A percentile compares a stretch with the other conserved stretches of the same genome.
phyloP scores from a whole-genome alignment of 2,329 filamentous ascomycete species.

The Calonectria montana region DNA sequence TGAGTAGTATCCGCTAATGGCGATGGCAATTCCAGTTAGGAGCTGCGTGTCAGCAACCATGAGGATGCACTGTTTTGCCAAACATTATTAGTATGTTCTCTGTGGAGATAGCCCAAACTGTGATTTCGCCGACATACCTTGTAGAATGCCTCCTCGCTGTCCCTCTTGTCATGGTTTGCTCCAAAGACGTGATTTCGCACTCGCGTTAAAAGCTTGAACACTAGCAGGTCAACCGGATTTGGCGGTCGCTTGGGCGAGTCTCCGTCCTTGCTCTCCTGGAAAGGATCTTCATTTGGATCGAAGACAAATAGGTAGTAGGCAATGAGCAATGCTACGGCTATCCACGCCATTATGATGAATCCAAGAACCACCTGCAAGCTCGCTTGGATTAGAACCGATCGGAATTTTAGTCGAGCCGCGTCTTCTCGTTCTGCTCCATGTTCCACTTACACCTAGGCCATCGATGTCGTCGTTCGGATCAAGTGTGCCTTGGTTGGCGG shows the following conservation, averaged over 20 bases:
- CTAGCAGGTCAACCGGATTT: not conserved
- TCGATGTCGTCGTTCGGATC: not conserved
- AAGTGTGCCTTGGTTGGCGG: not conserved
- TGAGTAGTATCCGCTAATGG: not conserved
- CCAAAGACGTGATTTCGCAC: not conserved
- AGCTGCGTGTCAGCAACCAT: slow-evolving; percentile 6
- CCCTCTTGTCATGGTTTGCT: not conserved
- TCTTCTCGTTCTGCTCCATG: not conserved
- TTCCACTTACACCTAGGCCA: slow-evolving; percentile 1
- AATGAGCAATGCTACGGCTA: not conserved
- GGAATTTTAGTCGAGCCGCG: not conserved
- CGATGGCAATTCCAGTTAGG: slow-evolving; percentile 4
- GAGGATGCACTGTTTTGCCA: not conserved
- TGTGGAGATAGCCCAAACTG: no score
- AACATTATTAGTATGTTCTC: not conserved
- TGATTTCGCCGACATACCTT: not conserved
- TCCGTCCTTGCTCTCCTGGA: not conserved
- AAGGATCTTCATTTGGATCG: not conserved
- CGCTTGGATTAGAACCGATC: not conserved
- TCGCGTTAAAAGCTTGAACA: not conserved
- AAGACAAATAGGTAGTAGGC: slow-evolving; percentile 1
- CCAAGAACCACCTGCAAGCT: slow-evolving; percentile 1
- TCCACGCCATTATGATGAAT: not conserved
- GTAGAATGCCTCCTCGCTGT: not conserved
- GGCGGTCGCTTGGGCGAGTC: not conserved